A percentile compares a stretch with the other conserved stretches of the same genome.
Evolutionary conservation across 169 alveolate genomes (phyloP).

Genomic region (Plasmodium inui): DNA sequence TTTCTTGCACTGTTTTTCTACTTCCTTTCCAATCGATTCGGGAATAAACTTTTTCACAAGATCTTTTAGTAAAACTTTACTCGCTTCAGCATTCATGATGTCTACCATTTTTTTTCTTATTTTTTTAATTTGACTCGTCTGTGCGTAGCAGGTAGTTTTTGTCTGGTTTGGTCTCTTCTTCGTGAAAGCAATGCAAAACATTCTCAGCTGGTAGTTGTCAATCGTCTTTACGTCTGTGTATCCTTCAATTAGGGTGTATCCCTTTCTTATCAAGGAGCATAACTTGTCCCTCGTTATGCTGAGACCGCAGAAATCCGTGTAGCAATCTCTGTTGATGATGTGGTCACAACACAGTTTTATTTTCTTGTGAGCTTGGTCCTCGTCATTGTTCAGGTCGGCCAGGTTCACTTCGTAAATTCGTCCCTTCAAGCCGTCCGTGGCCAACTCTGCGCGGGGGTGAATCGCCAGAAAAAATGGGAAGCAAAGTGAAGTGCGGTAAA

Average conservation of each 20-base stretch:
- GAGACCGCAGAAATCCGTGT: conserved; percentile 97
- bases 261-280: conserved; percentile 96
- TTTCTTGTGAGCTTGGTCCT: conserved; percentile 96
- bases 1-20: conserved; percentile 95
- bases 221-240: conserved; percentile 96
- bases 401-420: conserved; percentile 96
- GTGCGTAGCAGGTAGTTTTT: conserved; percentile 97
- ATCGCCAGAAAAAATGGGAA: conserved; percentile 33
- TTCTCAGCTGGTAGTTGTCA: conserved; percentile 96
- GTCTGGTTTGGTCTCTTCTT: conserved; percentile 94
- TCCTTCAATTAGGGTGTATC: conserved; percentile 97
- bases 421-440: conserved; percentile 95
- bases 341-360: conserved; percentile 96
- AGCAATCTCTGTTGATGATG: conserved; percentile 95
- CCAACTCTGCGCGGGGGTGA: conserved; percentile 83
- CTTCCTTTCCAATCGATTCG: conserved; percentile 96
- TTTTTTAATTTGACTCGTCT: conserved; percentile 94
- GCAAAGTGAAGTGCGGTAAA: not conserved
- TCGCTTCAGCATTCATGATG: conserved; percentile 95
- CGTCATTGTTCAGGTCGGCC: conserved; percentile 96
- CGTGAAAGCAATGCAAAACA: conserved; percentile 98
- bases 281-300: conserved; percentile 97
- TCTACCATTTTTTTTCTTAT: conserved; percentile 97
- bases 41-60: conserved; percentile 95
- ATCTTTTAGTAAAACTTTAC: conserved; percentile 94